A percentile compares a stretch with the other conserved stretches of the same genome.
These are phyloP conservation scores for Tetradesmus lagerheimii DNA, from an alignment of 139 green algal species.

Conservation along the genomic window DNA sequence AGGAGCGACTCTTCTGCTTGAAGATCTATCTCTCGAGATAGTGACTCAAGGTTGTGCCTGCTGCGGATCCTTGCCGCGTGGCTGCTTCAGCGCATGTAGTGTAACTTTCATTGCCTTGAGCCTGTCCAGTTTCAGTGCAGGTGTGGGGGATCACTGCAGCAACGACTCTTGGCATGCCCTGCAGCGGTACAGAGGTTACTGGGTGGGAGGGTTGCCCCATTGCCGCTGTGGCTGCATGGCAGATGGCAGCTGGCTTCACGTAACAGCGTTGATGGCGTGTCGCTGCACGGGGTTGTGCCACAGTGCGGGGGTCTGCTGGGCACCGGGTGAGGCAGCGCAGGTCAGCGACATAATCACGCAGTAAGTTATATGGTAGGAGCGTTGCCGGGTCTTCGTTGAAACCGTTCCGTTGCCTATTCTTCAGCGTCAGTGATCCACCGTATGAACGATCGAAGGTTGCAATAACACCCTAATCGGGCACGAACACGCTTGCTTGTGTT, in stretches of 20 bases:
- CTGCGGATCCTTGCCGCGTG: background rate
- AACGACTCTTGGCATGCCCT: background rate
- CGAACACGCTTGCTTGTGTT: background rate
- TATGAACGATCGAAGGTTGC: background rate
- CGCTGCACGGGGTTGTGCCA: background rate
- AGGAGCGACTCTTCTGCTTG: no score
- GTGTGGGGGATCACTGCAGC: background rate
- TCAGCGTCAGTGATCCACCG: no score
- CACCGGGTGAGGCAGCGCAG: no score
- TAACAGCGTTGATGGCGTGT: background rate
- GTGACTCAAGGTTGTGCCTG: background rate
- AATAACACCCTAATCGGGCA: background rate
- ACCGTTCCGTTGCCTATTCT: background rate
- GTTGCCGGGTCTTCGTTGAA: background rate
- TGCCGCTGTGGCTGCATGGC: background rate
- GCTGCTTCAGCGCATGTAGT: no score
- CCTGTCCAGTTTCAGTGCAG: background rate
- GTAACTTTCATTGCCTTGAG: no score
- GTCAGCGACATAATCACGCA: background rate
- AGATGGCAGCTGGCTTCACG: background rate
- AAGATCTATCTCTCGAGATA: no score
- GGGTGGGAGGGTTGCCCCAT: background rate
- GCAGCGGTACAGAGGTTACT: background rate
- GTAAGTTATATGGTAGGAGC: background rate
- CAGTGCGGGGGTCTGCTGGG: no score